phyloP scores from a whole-genome alignment of 1,284 basidiomycete species.

The Trametes sp. region DNA sequence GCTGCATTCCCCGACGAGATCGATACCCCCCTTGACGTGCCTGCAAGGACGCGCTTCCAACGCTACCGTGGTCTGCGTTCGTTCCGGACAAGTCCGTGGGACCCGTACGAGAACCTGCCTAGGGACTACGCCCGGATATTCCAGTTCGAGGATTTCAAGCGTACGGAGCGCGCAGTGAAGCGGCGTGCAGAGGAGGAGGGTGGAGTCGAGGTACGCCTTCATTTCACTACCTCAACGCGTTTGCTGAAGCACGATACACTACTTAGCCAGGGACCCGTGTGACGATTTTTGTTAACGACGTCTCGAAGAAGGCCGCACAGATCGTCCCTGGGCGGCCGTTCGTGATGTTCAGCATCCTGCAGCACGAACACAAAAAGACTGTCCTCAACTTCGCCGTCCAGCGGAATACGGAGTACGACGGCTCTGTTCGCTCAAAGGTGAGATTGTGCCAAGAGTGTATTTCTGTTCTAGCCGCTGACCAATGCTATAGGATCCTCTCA shows the following conservation, averaged over 20 bases:
- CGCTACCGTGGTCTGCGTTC: slow-evolving; percentile 92
- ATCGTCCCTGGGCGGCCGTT: slow-evolving; percentile 58
- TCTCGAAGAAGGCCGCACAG: slow-evolving; percentile 61
- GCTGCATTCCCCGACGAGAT: slow-evolving; percentile 94
- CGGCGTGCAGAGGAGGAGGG: slow-evolving; percentile 68
- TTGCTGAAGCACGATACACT: neutral
- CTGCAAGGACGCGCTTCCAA: slow-evolving; percentile 89
- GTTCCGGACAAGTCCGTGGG: slow-evolving; percentile 96
- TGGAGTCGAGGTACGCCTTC: slow-evolving; percentile 66
- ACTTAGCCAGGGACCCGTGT: slow-evolving; percentile 84
- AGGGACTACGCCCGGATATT: slow-evolving; percentile 95
- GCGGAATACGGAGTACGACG: slow-evolving; percentile 94
- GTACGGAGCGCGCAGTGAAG: slow-evolving; percentile 82
- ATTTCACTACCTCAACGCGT: no score
- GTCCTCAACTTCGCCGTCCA: slow-evolving; percentile 94
- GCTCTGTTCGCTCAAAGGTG: slow-evolving; percentile 91
- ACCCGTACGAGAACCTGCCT: slow-evolving; percentile 96
- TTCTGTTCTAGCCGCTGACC: neutral
- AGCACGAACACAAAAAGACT: slow-evolving; percentile 97
- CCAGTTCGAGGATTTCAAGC: slow-evolving; percentile 95
- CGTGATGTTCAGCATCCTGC: slow-evolving; percentile 84
- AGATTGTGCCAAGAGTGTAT: slow-evolving; percentile 11
- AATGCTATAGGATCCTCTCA: slow-evolving; percentile 76
- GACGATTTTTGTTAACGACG: slow-evolving; percentile 75
- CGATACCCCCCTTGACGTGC: slow-evolving; percentile 93